A percentile compares a stretch with the other conserved stretches of the same genome.
Evolutionary conservation across 352 stramenopile genomes (phyloP).

Genomic region (Globisporangium middletonii): DNA sequence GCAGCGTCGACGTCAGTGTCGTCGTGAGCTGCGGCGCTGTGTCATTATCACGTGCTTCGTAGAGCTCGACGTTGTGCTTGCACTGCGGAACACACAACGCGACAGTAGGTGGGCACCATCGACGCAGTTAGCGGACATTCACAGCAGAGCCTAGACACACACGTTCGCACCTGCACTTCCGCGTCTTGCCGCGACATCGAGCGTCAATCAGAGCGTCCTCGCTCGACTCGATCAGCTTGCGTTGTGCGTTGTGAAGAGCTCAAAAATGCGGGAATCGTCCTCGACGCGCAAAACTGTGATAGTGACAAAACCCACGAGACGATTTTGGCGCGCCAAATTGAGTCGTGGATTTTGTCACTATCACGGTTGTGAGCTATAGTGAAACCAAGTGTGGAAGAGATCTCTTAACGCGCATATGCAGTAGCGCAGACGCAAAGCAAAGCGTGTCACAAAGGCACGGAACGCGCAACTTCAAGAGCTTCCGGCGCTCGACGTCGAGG

Average conservation of each 20-base stretch:
- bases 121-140: not conserved
- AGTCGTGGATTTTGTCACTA: not conserved
- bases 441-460: too few relatives aligned
- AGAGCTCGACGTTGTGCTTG: slow-evolving; percentile 42
- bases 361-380: not conserved
- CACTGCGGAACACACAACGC: slow-evolving; percentile 25
- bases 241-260: not conserved
- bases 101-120: not conserved
- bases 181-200: not conserved
- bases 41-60: slow-evolving; percentile 42
- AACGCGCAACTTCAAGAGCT: too few relatives aligned
- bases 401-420: not conserved
- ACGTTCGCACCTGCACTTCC: not conserved
- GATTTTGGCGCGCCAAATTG: too few relatives aligned
- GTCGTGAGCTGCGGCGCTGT: slow-evolving; percentile 19
- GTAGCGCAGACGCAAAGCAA: not conserved
- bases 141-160: not conserved
- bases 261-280: not conserved
- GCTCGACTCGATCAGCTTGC: not conserved
- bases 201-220: not conserved
- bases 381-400: not conserved
- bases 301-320: too few relatives aligned
- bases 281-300: too few relatives aligned
- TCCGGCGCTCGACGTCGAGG: too few relatives aligned
- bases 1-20: slow-evolving; percentile 32